Base-by-base conservation (phyloP, 2,329 filamentous ascomycete genomes). In the Fusarium liriodendri region DNA sequence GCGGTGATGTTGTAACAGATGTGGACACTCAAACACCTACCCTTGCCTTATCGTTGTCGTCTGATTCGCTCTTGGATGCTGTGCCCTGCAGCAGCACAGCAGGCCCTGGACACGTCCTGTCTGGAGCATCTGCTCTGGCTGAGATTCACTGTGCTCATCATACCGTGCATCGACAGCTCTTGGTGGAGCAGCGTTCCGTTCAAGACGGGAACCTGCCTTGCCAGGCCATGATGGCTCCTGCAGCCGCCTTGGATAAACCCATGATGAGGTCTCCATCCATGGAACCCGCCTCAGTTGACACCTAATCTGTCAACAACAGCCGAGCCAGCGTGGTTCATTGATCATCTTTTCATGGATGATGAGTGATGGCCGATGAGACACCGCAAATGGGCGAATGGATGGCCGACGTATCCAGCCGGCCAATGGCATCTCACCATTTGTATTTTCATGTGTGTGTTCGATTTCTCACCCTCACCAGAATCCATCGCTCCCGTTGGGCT, bases 1-100 rank as follows among this genome's bases (percentile, higher is more conserved):
- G 71, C 66, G 71, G 71, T 75, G 65, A 72, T 75, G 66, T 62
- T 72, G 72, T 64, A 67, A 55, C 54, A 59, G 55, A 73, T 62
- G 69, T 75, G 72, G 70, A n/a, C 16, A 60, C 66, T 20, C 42
- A 20, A 64, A 62, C 50, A 73, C 60, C 22, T 66, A 50, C 54
- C 37, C 40, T 32, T n/a, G 45, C 50, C 69, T 62, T 74, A 67
- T 75, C 60, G 57, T 66, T 16, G 29, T 18, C 40, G 6, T 22
- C 16, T 73, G 57, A 70, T 73, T 74, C 60, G 72, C 59, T 62
- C 57, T 70, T 72, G 62, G 42, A 37, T 35, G 29, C n/a, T 57
- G 42, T 65, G 57, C 61, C 60, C 60, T 60, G 45, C 42, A 27
- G 61, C 47, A 22, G 37, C 20, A 32, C 27, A n/a, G 18, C 38